These are phyloP conservation scores for Aspergillus pseudonomiae DNA, from an alignment of 2,329 filamentous ascomycete genomes.

Conservation along the genomic window DNA sequence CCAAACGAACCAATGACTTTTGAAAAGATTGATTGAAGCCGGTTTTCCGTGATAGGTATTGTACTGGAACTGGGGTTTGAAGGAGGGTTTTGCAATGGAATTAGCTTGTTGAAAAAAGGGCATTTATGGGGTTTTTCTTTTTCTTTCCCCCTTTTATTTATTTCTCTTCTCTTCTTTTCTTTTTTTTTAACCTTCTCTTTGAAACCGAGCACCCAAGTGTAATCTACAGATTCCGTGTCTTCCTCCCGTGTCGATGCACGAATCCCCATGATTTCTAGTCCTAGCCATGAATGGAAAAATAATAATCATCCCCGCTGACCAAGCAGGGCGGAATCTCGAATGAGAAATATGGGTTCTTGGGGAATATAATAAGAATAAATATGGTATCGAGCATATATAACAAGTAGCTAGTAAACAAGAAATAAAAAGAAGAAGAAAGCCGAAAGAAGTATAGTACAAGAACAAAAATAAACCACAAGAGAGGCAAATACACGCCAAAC, in stretches of 20 bases:
- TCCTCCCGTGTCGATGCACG: neutral
- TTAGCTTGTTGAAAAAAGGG: neutral
- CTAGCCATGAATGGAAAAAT: neutral
- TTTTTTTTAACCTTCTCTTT: neutral
- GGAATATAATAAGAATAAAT: neutral
- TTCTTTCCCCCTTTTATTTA: neutral
- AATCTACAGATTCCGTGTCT: neutral
- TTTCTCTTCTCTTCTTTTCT: neutral
- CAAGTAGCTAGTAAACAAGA: neutral
- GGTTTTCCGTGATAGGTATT: neutral
- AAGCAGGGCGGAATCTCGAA: neutral
- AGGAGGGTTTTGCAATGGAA: neutral
- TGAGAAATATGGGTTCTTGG: neutral
- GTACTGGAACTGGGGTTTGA: neutral
- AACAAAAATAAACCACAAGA: no score
- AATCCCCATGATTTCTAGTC: neutral
- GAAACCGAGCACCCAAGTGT: neutral
- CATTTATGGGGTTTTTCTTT: neutral
- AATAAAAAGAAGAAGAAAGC: neutral
- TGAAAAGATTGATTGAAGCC: slow-evolving; percentile 6
- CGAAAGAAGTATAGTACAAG: neutral
- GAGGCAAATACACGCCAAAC: neutral
- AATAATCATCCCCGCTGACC: neutral
- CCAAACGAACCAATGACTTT: slow-evolving; percentile 11
- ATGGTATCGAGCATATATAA: neutral